Percentiles rank a stretch among this genome's conserved stretches.
These are phyloP conservation scores for Hemileccinum rubropunctum DNA, from an alignment of 768 basidiomycete genomes.

Conservation along the genomic window DNA sequence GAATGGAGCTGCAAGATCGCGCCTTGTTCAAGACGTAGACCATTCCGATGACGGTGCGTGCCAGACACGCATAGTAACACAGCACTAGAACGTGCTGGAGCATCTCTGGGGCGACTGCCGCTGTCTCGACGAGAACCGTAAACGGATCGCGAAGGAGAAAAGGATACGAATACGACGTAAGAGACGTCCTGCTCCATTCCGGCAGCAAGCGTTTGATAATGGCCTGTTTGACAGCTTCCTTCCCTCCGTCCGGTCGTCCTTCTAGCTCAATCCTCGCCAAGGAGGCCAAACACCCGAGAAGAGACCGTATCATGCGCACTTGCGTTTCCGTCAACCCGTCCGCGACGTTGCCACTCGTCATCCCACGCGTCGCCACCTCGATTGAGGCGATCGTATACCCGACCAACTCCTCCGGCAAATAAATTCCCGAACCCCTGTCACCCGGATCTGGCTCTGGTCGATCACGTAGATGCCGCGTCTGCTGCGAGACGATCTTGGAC, in stretches of 20 bases:
- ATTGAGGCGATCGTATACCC: slow-evolving; percentile 83
- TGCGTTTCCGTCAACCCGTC: slow-evolving; percentile 71
- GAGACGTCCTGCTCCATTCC: slow-evolving; percentile 86
- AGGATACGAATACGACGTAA: slow-evolving; percentile 81
- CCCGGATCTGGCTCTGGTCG: slow-evolving; percentile 66
- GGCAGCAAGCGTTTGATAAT: slow-evolving; percentile 88
- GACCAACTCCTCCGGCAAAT: slow-evolving; percentile 88
- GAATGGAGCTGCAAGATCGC: slow-evolving; percentile 49
- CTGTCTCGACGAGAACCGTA: slow-evolving; percentile 84
- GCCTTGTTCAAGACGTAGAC: slow-evolving; percentile 80
- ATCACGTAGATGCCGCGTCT: slow-evolving; percentile 79
- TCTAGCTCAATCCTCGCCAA: slow-evolving; percentile 69
- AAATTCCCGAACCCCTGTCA: slow-evolving; percentile 81
- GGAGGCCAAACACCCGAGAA: slow-evolving; percentile 67
- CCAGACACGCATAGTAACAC: slow-evolving; percentile 87
- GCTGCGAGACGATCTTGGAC: slow-evolving; percentile 76
- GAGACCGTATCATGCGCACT: slow-evolving; percentile 69
- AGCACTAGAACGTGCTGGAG: slow-evolving; percentile 86
- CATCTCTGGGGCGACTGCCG: slow-evolving; percentile 86
- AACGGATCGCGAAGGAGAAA: slow-evolving; percentile 89
- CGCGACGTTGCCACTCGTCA: slow-evolving; percentile 53
- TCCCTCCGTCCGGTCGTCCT: slow-evolving; percentile 67
- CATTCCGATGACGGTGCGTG: slow-evolving; percentile 81
- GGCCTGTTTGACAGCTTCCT: slow-evolving; percentile 74
- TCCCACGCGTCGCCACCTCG: slow-evolving; percentile 79